Base-by-base conservation (phyloP, 2,329 filamentous ascomycete genomes). In the Paecilomyces formosus region DNA sequence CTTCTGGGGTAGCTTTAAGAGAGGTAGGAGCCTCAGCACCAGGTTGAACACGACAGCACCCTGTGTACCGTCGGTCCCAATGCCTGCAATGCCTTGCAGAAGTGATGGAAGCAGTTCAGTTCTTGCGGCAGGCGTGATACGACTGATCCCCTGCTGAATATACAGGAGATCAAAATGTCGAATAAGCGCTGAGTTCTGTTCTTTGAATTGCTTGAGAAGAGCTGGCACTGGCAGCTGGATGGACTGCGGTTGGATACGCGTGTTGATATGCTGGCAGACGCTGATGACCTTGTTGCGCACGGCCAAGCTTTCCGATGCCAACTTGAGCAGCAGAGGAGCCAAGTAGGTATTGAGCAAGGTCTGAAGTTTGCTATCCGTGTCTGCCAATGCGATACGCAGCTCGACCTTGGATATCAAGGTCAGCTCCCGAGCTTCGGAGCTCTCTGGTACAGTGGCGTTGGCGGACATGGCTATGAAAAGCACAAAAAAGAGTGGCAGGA, bases 121-220 rank as follows among this genome's bases (percentile, higher is more conserved):
- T 64, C 90, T 84, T 50, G 93, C 88, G 56, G 76, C 72, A 11
- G 81, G 72, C 1, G 81, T 78, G 21, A 89, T 73, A 55, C 87
- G 80, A 55, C 82, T 81, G 52, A 90, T 79, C 45, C 93, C 94
- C 70, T 96, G 90, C 68, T 95, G 90, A 39, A 97, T 88, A 70
- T 96, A 96, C 18, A 89, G 81, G 49, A 97, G 78, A 74, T 97
- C 92, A 65, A 97, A 89, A 70, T 96, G 90, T 62, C 90, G 88
- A 63, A 99, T 85, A 39, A 97, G 80, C 0, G 87, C 79, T 12
- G 87, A 88, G 45, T 85, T 80, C 39, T 85, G 85, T 22, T 89
- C 85, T 73, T 95, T 96, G 80, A 96, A 97, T 72, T 97, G 94
- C 65, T 92, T 88, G 57, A 97, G 74, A 18, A 99, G 81, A 15